Conservation (phyloP, 495 filamentous ascomycete species). For the Barbatosphaeria neglecta region DNA sequence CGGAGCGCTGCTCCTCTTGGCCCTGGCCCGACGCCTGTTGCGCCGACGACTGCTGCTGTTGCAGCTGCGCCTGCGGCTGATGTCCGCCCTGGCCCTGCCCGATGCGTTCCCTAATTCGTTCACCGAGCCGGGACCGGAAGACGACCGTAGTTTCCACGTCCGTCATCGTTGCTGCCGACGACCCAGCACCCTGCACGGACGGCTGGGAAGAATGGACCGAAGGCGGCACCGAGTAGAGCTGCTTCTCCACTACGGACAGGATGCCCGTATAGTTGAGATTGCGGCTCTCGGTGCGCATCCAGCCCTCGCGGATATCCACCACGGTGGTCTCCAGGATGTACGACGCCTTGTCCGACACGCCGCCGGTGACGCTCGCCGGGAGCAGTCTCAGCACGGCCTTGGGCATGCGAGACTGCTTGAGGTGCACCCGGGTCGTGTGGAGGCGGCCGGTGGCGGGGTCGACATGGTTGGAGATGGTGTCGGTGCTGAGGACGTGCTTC, state of each 20-base stretch:
- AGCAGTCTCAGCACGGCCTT: constrained; percentile 71
- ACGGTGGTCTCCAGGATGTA: constrained; percentile 88
- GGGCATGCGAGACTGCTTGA: constrained; percentile 87
- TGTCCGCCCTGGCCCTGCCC: constrained; percentile 20
- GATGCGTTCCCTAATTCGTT: constrained; percentile 47
- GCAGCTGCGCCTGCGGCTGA: constrained; percentile 9
- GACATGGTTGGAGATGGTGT: constrained; percentile 80
- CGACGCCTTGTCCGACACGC: constrained; percentile 61
- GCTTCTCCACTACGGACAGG: constrained; percentile 81
- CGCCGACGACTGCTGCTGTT: constrained; percentile 6
- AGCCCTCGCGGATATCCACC: constrained; percentile 80
- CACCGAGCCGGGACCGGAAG: constrained; percentile 72
- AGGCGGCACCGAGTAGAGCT: constrained; percentile 52
- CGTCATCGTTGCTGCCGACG: constrained; percentile 62
- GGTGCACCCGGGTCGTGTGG: constrained; percentile 78
- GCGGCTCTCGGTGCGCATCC: constrained; percentile 73
- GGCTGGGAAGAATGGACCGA: constrained; percentile 1
- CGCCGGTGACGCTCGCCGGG: constrained; percentile 54
- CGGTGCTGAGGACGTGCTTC: constrained; percentile 88
- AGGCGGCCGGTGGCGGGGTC: constrained; percentile 70
- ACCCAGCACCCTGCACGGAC: too few species aligned
- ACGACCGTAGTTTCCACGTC: constrained; percentile 76
- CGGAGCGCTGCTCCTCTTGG: constrained; percentile 7
- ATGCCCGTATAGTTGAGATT: constrained; percentile 89
- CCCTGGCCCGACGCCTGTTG: neutral